phyloP scores from a whole-genome alignment of 192 early-diverging fungal species.

The Coemansia guatemalensis region DNA sequence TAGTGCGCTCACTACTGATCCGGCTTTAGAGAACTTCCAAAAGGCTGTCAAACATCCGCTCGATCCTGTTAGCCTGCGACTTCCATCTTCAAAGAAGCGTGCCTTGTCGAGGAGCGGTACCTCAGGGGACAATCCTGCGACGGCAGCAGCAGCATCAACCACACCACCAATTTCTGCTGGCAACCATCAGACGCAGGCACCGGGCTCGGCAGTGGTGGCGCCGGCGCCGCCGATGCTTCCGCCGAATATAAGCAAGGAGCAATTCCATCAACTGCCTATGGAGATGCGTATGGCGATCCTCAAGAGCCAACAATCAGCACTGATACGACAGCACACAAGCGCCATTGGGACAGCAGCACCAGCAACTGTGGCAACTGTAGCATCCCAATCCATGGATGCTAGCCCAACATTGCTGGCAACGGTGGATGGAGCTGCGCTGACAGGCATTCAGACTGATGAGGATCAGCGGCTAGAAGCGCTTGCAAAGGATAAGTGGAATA shows the following conservation, averaged over 20 bases:
- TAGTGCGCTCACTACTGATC: slow-evolving; percentile 38
- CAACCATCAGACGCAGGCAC: slow-evolving; percentile 6
- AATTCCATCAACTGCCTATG: slow-evolving; percentile 36
- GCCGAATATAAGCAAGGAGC: slow-evolving; percentile 34
- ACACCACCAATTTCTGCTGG: not conserved
- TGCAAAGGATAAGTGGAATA: slow-evolving; percentile 51
- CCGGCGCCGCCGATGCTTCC: slow-evolving; percentile 41
- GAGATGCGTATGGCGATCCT: slow-evolving; percentile 29
- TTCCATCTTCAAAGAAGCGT: slow-evolving; percentile 46
- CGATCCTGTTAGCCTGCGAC: slow-evolving; percentile 39
- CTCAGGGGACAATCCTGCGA: not conserved
- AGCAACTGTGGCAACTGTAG: not conserved
- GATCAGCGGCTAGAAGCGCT: slow-evolving; percentile 35
- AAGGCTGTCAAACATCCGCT: slow-evolving; percentile 52
- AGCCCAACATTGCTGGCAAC: slow-evolving; percentile 5
- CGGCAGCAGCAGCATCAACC: not conserved
- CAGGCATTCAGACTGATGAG: slow-evolving; percentile 15
- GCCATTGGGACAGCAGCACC: slow-evolving; percentile 12
- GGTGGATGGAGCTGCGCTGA: slow-evolving; percentile 5
- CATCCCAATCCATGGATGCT: not conserved
- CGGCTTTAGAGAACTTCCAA: slow-evolving; percentile 44
- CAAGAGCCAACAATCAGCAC: slow-evolving; percentile 32
- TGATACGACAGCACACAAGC: slow-evolving; percentile 37
- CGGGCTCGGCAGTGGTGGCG: slow-evolving; percentile 10
- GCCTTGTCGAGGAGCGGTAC: slow-evolving; percentile 11